phyloP scores from a whole-genome alignment of 371 early-diverging fungal species.

The Nematocida minor region DNA sequence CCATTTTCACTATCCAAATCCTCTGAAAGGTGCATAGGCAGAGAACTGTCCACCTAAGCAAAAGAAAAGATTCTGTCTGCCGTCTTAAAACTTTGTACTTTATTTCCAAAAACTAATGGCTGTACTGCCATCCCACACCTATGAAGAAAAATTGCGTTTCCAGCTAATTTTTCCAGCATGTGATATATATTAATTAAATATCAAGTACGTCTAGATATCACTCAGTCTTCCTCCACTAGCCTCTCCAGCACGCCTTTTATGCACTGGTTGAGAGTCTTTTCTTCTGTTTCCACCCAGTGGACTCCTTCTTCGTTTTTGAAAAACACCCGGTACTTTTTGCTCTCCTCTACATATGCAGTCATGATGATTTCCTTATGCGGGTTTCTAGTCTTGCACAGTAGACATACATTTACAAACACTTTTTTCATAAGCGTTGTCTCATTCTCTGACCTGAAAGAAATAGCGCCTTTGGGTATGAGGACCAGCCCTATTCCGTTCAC shows the following conservation, averaged over 20 bases:
- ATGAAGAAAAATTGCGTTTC: too few relatives aligned
- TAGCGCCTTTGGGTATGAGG: conserved; percentile 21
- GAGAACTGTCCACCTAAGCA: too few relatives aligned
- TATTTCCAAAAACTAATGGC: too few relatives aligned
- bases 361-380: conserved; percentile 34
- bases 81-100: too few relatives aligned
- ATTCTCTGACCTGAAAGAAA: not conserved
- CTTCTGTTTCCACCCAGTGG: not conserved
- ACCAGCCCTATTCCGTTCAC: not conserved
- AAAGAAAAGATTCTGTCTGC: too few relatives aligned
- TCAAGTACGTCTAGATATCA: not conserved
- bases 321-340: not conserved
- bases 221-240: not conserved
- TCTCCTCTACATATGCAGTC: conserved; percentile 8
- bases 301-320: not conserved
- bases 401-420: conserved; percentile 1
- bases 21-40: too few relatives aligned
- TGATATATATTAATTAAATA: not conserved
- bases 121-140: too few relatives aligned
- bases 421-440: conserved; percentile 34
- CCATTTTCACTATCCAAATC: too few relatives aligned
- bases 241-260: not conserved
- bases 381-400: not conserved
- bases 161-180: not conserved
- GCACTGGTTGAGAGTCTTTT: not conserved